Evolutionary conservation across 1,284 basidiomycete genomes (phyloP), one percentile per base, ranked within the genome.

Genomic region (Ceratobasidium sp.): DNA sequence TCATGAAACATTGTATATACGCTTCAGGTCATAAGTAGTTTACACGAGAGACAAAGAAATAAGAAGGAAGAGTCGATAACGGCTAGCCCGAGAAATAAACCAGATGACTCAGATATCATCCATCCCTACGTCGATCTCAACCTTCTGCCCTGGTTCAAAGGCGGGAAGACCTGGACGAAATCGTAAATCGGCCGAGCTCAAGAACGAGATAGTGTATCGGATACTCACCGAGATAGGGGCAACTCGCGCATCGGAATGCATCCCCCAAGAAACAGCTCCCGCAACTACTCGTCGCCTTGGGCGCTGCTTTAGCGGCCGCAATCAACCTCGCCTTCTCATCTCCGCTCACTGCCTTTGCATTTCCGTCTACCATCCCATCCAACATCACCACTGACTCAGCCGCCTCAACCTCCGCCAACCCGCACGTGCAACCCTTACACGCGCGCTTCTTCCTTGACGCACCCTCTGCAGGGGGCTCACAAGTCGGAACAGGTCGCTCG

Each of bases 191-290:
- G 31, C 31, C 31, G 47, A 67, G 45, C 78, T 36, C 76, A 69
- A 74, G 50, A 76, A 66, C 29, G 76, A 33, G 51, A 5, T 19
- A 24, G 24, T 15, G 59, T 57, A 50, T 47, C 51, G 24, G 67
- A 60, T 36, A 88, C 92, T 79, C 78, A 97, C 96, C 97, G 62
- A 96, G 87, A 83, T 98, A 99, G 33, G 97, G 98, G 82, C 97
- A 99, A 75, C 94, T 90, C 22, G 91, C 93, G 83, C 97, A 99
- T 79, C 97, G 87, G 86, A 99, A 99, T 0, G 97, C 98, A 83
- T 99, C 97, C 11, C 97, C 98, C 65, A 99, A 86, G 86, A 96
- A 99, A 86, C 97, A 99, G 83, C 88, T 98, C n/a, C 96, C 97
- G 85, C 97, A 99, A 80, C 94, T 96, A 81, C 94, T 96, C 63